Percentiles rank a stretch among this genome's conserved stretches.
Conservation (phyloP, 345 rosid species). For the Bretschneidera sinensis region DNA sequence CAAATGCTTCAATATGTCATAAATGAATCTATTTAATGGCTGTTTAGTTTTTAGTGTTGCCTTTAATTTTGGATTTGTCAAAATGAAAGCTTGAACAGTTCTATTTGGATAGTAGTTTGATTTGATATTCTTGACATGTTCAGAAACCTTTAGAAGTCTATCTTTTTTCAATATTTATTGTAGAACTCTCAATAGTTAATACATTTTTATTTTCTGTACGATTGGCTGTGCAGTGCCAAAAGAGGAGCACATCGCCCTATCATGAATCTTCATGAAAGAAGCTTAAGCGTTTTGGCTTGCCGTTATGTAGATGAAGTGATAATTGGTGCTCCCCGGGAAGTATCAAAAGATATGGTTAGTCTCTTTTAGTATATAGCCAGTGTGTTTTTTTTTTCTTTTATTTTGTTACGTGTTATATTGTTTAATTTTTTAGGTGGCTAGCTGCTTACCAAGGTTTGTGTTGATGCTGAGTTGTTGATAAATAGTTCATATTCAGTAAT, state of each 20-base stretch:
- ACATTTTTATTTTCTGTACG: background rate
- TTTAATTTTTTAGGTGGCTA: background rate
- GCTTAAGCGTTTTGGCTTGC: conserved; percentile 72
- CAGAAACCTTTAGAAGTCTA: background rate
- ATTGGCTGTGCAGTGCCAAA: conserved; percentile 47
- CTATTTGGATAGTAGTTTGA: background rate
- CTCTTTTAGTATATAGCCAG: background rate
- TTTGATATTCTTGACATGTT: background rate
- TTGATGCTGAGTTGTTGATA: too few relatives aligned
- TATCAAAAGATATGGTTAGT: conserved; percentile 69
- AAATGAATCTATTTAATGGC: background rate
- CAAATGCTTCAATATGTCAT: background rate
- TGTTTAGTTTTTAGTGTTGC: background rate
- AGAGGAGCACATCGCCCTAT: conserved; percentile 73
- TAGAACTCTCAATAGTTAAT: background rate
- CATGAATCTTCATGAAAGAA: conserved; percentile 82
- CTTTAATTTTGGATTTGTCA: background rate
- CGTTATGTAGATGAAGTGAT: conserved; percentile 77
- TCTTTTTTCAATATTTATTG: background rate
- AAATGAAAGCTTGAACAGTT: background rate
- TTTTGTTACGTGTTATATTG: background rate
- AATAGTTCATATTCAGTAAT: too few relatives aligned
- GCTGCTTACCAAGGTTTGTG: too few relatives aligned
- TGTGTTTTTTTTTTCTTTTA: too few relatives aligned
- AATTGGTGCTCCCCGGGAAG: conserved; percentile 75